Evolutionary conservation across 2,329 filamentous ascomycete genomes (phyloP), one percentile per base, ranked within the genome.

Genomic region (Lojkania enalia): DNA sequence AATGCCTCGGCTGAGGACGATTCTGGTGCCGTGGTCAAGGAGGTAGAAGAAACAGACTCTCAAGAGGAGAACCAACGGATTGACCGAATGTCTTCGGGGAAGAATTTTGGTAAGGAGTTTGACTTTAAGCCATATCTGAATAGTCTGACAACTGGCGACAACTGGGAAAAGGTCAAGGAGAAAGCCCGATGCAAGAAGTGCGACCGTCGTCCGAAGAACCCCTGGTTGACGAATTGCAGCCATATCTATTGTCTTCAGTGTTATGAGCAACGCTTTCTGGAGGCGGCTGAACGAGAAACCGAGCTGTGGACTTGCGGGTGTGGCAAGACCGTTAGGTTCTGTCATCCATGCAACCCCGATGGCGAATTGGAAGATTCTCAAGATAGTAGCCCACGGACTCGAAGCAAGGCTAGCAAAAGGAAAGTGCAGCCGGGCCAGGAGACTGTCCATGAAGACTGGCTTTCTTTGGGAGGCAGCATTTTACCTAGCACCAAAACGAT

Each of bases 241-340:
- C 82, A 85, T 48, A 60, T 83, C 4, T 81, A 80, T 51, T 85
- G 82, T 60, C 12, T n/a, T 0, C 44, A 59, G 0, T 85, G 82
- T 51, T 64, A 80, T 5, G 40, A 57, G 2, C 52, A 58, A 2
- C 45, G 71, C 31, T 49, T 58, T 33, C n/a, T 65, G 0, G 38
- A 60, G 3, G 64, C 66, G 14, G 64, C 61, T 23, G 49, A 63
- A 25, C 14, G 45, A 3, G 52, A 37, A 0, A 37, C 35, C 3
- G n/a, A 38, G 1, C n/a, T 41, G 1, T 11, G 32, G 4, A 42
- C 44, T 0, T 76, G 73, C 52, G 52, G 58, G 4, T 76, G 74
- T 33, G 67, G 70, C 11, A 33, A 46, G 0, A 49, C 42, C 1
- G 71, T 64, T 38, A 48, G 16, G 0, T 46, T 43, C 2, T 29